These are phyloP conservation scores for Petunia hybrid DNA, from an alignment of 305 asterid genomes.

Conservation along the genomic window DNA sequence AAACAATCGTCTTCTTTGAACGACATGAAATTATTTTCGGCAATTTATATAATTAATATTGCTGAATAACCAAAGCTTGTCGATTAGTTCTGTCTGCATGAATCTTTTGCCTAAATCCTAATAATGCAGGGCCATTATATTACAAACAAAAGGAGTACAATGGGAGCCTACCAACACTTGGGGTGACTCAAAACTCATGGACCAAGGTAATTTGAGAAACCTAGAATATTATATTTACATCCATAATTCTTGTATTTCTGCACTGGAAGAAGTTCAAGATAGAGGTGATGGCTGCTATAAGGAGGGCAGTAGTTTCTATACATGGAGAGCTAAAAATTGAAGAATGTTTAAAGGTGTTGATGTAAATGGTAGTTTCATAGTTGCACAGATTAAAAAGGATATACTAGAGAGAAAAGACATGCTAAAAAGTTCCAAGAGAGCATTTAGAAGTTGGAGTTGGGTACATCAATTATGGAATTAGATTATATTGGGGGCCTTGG, in stretches of 20 bases:
- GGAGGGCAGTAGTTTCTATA: too few species aligned
- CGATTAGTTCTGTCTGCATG: background rate
- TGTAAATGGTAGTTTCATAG: too few species aligned
- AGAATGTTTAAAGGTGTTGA: too few species aligned
- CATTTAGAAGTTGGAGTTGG: too few species aligned
- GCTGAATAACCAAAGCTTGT: background rate
- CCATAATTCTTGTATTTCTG: background rate
- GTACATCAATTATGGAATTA: too few species aligned
- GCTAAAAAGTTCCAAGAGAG: too few species aligned
- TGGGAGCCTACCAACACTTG: conserved; percentile 32
- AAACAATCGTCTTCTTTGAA: background rate
- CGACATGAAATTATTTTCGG: background rate
- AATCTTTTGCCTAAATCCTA: background rate
- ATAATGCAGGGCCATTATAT: conserved; percentile 39
- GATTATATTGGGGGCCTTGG: too few species aligned
- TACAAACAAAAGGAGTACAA: conserved; percentile 26
- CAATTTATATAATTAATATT: background rate
- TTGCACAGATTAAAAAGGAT: too few species aligned
- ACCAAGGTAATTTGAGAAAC: conserved; percentile 32
- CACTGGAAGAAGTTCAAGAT: background rate
- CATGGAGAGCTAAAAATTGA: too few species aligned
- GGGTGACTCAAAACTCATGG: conserved; percentile 35
- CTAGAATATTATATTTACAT: background rate
- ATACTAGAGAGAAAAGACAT: too few species aligned
- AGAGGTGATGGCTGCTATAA: too few species aligned